Evolutionary conservation across 1,284 basidiomycete species (phyloP).

Genomic region (Meripilus lineatus): DNA sequence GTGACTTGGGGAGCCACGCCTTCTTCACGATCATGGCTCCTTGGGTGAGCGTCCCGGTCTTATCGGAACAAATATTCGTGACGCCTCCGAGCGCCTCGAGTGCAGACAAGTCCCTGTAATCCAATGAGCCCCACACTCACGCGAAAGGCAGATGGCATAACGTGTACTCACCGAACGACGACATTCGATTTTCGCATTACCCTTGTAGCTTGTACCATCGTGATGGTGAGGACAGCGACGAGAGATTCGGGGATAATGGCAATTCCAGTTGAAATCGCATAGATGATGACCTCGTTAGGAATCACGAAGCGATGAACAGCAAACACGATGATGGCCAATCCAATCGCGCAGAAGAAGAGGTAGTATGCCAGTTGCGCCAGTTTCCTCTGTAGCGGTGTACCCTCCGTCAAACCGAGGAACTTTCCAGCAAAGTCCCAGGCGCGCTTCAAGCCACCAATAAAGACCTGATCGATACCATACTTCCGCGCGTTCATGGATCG

Average conservation of each 20-base stretch:
- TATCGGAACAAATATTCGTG: conserved; percentile 96
- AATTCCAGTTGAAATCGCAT: neutral
- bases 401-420: too few relatives aligned
- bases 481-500: too few relatives aligned
- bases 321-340: conserved; percentile 89
- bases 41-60: conserved; percentile 95
- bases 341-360: conserved; percentile 91
- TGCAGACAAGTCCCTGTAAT: conserved; percentile 94
- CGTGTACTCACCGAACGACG: too few relatives aligned
- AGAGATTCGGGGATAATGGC: conserved; percentile 97
- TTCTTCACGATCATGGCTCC: conserved; percentile 95
- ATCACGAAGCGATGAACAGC: conserved; percentile 83
- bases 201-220: conserved; percentile 90
- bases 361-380: conserved; percentile 98
- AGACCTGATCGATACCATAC: too few relatives aligned
- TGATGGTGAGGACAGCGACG: conserved; percentile 97
- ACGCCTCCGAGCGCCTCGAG: conserved; percentile 94
- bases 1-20: conserved; percentile 16
- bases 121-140: too few relatives aligned
- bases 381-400: conserved; percentile 88
- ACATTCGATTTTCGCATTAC: conserved; percentile 94
- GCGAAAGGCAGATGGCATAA: too few relatives aligned
- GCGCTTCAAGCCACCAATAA: too few relatives aligned
- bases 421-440: too few relatives aligned
- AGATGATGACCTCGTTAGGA: conserved; percentile 55